Conservation (phyloP, 2,329 filamentous ascomycete species). For the Sporothrix pallida region DNA sequence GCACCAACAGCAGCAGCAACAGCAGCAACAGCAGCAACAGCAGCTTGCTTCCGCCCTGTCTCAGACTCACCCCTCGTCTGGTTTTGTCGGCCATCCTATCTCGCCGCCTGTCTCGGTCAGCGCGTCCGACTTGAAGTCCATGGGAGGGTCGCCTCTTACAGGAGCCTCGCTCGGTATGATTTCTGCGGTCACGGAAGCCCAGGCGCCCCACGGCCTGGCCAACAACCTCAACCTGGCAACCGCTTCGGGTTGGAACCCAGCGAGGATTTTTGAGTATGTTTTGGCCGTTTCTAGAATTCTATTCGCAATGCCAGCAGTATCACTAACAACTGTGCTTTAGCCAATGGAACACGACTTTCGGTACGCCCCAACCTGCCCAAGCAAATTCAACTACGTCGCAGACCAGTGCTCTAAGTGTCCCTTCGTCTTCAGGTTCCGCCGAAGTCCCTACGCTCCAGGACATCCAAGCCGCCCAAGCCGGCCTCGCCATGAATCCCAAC, state of each 20-base stretch:
- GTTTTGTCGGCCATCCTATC: constrained; percentile 63
- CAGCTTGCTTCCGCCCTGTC: constrained; percentile 59
- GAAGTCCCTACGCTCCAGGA: constrained; percentile 62
- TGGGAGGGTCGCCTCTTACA: constrained; percentile 72
- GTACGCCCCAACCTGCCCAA: constrained; percentile 65
- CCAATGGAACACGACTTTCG: constrained; percentile 95
- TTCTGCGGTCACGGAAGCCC: constrained; percentile 61
- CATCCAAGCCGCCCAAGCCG: constrained; percentile 55
- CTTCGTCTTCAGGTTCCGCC: constrained; percentile 59
- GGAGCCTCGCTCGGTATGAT: constrained; percentile 75
- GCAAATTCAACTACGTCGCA: constrained; percentile 52
- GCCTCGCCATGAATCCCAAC: constrained; percentile 56
- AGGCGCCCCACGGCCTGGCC: constrained; percentile 55
- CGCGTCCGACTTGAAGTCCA: constrained; percentile 72
- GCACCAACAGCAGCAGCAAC: constrained; percentile 52
- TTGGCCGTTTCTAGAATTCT: neutral
- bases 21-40: constrained; percentile 43
- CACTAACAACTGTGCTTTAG: constrained; percentile 52
- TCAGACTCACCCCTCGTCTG: constrained; percentile 54
- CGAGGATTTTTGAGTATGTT: constrained; percentile 87
- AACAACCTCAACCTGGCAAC: constrained; percentile 64
- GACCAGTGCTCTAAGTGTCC: constrained; percentile 58
- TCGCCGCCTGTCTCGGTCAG: constrained; percentile 79
- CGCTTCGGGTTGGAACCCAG: constrained; percentile 78
- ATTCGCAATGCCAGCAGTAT: no score